Evolutionary conservation across 2,329 filamentous ascomycete species (phyloP).

Genomic region (Myriosclerotinia curreyana): DNA sequence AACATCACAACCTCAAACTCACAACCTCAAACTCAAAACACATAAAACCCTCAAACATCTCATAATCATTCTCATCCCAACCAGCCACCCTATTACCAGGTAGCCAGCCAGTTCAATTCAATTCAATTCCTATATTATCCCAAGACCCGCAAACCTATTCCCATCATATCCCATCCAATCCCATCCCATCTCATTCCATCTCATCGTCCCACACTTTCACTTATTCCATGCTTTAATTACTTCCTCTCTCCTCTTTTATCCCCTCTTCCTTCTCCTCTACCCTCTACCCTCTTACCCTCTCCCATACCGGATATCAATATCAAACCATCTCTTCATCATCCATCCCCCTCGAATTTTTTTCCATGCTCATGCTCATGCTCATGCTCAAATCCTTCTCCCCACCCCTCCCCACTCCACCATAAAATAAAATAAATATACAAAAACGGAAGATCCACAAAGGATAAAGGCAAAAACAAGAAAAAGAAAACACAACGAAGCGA

Average conservation of each 20-base stretch:
- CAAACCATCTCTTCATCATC: neutral
- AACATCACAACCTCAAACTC: too few relatives aligned
- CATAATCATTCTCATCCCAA: slow-evolving; percentile 4
- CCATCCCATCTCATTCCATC: too few relatives aligned
- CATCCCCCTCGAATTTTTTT: neutral
- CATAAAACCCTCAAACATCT: neutral
- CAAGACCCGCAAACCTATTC: neutral
- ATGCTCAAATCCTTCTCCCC: neutral
- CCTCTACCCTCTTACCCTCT: too few relatives aligned
- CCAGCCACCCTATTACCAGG: neutral
- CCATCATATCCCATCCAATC: neutral
- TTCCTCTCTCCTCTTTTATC: neutral
- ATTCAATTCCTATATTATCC: slow-evolving; percentile 3
- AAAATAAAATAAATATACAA: slow-evolving; percentile 2
- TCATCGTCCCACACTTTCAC: neutral
- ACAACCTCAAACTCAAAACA: too few relatives aligned
- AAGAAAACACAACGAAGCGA: slow-evolving; percentile 17
- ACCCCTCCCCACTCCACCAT: too few relatives aligned
- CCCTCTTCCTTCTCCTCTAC: too few relatives aligned
- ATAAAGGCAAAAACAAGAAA: neutral
- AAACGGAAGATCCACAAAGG: slow-evolving; percentile 1
- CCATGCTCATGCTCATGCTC: neutral
- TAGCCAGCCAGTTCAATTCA: too few relatives aligned
- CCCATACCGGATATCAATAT: slow-evolving; percentile 1
- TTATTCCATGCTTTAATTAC: neutral